phyloP scores from a whole-genome alignment of 192 early-diverging fungal genomes.

The Linnemannia hyalina region DNA sequence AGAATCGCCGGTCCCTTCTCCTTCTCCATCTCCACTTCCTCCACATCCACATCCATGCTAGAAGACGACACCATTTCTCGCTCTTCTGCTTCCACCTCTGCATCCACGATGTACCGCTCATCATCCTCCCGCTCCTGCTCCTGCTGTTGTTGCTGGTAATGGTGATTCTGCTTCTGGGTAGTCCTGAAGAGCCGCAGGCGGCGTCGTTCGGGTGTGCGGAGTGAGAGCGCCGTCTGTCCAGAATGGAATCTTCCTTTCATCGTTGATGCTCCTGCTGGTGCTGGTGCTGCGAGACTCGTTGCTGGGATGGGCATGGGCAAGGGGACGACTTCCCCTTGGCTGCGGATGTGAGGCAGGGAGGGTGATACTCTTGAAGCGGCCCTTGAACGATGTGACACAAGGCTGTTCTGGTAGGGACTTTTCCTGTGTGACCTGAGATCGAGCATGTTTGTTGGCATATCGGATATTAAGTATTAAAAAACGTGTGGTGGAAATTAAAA shows the following conservation, averaged over 20 bases:
- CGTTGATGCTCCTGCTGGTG: background rate
- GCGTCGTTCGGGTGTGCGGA: conserved; percentile 9
- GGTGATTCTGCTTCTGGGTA: background rate
- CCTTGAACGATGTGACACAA: conserved; percentile 42
- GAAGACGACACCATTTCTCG: background rate
- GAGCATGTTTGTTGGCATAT: conserved; percentile 14
- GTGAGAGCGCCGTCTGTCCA: background rate
- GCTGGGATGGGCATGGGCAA: too few species aligned
- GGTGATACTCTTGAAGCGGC: background rate
- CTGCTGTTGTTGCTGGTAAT: background rate
- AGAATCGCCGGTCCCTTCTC: conserved; percentile 32
- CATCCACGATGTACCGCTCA: conserved; percentile 14
- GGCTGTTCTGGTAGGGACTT: conserved; percentile 34
- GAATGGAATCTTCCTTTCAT: background rate
- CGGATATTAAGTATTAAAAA: conserved; percentile 11
- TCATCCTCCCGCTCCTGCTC: background rate
- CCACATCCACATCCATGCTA: conserved; percentile 5
- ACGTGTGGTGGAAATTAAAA: background rate
- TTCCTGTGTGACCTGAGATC: conserved; percentile 52
- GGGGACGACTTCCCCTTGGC: too few species aligned
- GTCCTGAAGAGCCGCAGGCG: conserved; percentile 12
- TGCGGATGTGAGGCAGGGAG: too few species aligned
- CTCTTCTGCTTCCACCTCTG: background rate
- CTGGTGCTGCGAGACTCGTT: background rate
- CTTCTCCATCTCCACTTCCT: background rate